These are phyloP conservation scores for Phytophthora pluvialis DNA, from an alignment of 352 stramenopile genomes.

Conservation along the genomic window DNA sequence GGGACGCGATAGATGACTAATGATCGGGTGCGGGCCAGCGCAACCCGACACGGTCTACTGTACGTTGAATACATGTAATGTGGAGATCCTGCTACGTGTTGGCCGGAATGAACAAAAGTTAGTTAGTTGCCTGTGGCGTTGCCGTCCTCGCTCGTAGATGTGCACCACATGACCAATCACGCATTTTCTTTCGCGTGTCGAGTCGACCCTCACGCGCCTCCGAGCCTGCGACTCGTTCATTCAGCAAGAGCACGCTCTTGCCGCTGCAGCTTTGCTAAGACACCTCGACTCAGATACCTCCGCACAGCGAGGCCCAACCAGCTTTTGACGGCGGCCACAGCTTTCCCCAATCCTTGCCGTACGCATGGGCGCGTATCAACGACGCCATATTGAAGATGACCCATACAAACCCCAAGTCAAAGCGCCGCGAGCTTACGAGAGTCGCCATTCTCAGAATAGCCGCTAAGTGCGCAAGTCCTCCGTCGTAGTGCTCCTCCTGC, in stretches of 20 bases:
- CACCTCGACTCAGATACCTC: not conserved
- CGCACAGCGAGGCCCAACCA: not conserved
- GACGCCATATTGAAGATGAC: conserved; percentile 25
- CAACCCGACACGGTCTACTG: no score
- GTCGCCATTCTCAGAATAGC: conserved; percentile 24
- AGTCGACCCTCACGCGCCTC: no score
- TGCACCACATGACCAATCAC: no score
- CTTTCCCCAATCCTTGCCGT: conserved; percentile 19
- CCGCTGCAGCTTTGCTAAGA: not conserved
- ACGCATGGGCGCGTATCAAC: conserved; percentile 15
- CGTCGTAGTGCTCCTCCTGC: not conserved
- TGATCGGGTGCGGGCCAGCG: not conserved
- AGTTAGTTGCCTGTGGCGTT: no score
- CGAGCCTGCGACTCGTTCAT: no score
- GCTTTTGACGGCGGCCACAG: conserved; percentile 7
- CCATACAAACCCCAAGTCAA: conserved; percentile 13
- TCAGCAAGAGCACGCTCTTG: not conserved
- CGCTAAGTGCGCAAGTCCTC: not conserved
- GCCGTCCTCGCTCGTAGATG: no score
- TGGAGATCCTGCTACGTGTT: no score
- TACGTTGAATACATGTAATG: no score
- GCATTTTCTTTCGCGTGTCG: no score
- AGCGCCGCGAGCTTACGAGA: conserved; percentile 5
- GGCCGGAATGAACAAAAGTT: no score
- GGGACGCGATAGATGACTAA: conserved; percentile 13